Conservation (phyloP, 331 rosid genomes). For the Malus hybrid region DNA sequence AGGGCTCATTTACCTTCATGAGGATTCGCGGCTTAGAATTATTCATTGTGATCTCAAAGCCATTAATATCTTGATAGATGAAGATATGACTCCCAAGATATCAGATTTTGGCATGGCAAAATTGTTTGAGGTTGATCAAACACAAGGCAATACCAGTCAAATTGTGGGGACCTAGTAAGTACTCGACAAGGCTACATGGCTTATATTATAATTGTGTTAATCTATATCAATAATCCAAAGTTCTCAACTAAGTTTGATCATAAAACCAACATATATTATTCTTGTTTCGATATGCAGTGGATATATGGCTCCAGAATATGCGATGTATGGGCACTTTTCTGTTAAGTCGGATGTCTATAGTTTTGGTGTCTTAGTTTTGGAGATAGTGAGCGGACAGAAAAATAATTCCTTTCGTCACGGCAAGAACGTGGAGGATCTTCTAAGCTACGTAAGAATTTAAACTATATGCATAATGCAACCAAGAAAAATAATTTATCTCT, state of each 20-base stretch:
- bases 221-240: background rate
- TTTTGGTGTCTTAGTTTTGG: slow-evolving; percentile 40
- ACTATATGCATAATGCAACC: background rate
- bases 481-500: background rate
- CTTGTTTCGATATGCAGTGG: slow-evolving; percentile 9
- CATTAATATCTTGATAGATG: slow-evolving; percentile 34
- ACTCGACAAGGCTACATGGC: background rate
- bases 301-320: slow-evolving; percentile 50
- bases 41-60: slow-evolving; percentile 52
- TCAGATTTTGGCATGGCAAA: slow-evolving; percentile 59
- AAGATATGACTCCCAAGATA: slow-evolving; percentile 40
- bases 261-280: background rate
- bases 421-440: slow-evolving; percentile 9
- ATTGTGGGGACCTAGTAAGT: slow-evolving; percentile 58
- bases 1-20: slow-evolving; percentile 51
- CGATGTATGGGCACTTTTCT: slow-evolving; percentile 23
- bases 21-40: slow-evolving; percentile 37
- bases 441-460: slow-evolving; percentile 28
- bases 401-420: background rate
- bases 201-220: background rate
- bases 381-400: slow-evolving; percentile 31
- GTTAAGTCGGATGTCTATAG: slow-evolving; percentile 36
- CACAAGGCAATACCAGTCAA: slow-evolving; percentile 18
- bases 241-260: no score
- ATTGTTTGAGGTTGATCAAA: slow-evolving; percentile 29